Conservation (phyloP, 495 filamentous ascomycete genomes). For the Xylaria bambusicola region DNA sequence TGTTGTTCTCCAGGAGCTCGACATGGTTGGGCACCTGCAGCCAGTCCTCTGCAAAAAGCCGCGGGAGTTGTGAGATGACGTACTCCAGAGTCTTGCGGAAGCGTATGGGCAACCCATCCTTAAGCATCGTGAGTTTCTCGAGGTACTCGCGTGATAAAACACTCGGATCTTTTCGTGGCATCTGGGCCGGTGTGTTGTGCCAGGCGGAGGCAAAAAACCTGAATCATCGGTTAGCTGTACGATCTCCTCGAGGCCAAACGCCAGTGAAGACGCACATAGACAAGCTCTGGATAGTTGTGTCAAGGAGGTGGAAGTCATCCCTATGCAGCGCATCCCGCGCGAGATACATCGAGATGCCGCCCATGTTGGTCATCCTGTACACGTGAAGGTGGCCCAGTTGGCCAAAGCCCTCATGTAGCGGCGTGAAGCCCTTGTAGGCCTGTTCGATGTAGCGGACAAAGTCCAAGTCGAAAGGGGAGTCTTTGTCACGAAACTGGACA, state of each 20-base stretch:
- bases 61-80: neutral
- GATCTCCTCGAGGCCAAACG: neutral
- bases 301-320: neutral
- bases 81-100: neutral
- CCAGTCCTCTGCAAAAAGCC: neutral
- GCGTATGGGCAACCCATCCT: neutral
- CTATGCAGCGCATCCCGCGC: neutral
- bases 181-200: neutral
- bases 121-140: neutral
- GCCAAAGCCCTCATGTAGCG: neutral
- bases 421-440: conserved; percentile 7
- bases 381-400: neutral
- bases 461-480: conserved; percentile 1
- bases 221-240: neutral
- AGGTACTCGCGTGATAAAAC: neutral
- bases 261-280: too few relatives aligned
- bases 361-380: conserved; percentile 1
- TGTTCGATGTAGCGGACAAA: neutral
- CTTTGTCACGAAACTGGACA: conserved; percentile 8
- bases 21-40: conserved; percentile 8
- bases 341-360: neutral
- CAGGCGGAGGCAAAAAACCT: conserved; percentile 6
- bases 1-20: conserved; percentile 18
- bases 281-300: neutral
- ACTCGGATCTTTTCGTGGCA: neutral